These are phyloP conservation scores for Neurospora sp. DNA, from an alignment of 2,329 filamentous ascomycete species.

Conservation along the genomic window DNA sequence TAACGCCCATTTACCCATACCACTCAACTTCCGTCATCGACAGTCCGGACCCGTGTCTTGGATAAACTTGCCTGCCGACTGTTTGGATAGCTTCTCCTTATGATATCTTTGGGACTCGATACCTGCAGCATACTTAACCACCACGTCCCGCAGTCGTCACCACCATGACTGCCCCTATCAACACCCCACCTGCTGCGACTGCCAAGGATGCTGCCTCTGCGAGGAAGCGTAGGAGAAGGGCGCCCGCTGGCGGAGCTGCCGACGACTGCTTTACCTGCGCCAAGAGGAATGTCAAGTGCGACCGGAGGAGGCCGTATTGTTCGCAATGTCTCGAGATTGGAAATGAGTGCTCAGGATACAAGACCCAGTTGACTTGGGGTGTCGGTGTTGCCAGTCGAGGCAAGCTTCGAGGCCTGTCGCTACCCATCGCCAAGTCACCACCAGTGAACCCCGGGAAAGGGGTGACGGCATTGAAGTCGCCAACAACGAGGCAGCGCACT, in stretches of 20 bases:
- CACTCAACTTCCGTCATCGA: slow-evolving; percentile 24
- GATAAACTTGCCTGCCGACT: slow-evolving; percentile 14
- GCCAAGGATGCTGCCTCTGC: slow-evolving; percentile 37
- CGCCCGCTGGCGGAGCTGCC: slow-evolving; percentile 76
- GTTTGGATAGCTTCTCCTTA: slow-evolving; percentile 9
- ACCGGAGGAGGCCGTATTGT: slow-evolving; percentile 87
- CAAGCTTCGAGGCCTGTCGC: slow-evolving; percentile 81
- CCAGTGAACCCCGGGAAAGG: slow-evolving; percentile 42
- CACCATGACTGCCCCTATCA: slow-evolving; percentile 41
- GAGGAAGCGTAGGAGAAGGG: slow-evolving; percentile 74
- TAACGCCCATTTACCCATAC: slow-evolving; percentile 32
- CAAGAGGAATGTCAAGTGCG: slow-evolving; percentile 76
- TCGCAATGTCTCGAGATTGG: slow-evolving; percentile 87
- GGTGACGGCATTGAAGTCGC: slow-evolving; percentile 22
- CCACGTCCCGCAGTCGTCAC: slow-evolving; percentile 1
- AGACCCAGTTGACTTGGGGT: slow-evolving; percentile 93
- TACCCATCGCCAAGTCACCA: slow-evolving; percentile 55
- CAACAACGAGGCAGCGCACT: slow-evolving; percentile 31
- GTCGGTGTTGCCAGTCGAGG: slow-evolving; percentile 91
- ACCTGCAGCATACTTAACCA: slow-evolving; percentile 1
- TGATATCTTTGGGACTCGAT: slow-evolving; percentile 5
- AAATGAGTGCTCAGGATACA: slow-evolving; percentile 91
- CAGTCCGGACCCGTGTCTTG: slow-evolving; percentile 20
- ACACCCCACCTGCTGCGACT: slow-evolving; percentile 24
- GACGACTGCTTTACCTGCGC: slow-evolving; percentile 94